Evolutionary conservation across 768 basidiomycete genomes (phyloP).

Genomic region (Lactifluus volemus): DNA sequence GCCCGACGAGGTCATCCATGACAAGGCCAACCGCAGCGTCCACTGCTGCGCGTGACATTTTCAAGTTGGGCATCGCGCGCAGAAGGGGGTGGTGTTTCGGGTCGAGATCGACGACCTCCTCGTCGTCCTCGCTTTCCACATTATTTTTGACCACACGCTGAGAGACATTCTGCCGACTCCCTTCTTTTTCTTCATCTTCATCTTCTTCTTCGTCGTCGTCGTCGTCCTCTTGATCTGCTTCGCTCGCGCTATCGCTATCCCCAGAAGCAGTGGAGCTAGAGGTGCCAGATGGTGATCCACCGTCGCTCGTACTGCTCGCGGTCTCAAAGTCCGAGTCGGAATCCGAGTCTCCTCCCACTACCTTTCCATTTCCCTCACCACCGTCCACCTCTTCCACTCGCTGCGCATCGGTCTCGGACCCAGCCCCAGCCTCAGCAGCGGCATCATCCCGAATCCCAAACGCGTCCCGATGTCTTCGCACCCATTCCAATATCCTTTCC

Average conservation of each 20-base stretch:
- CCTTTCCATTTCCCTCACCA: conserved; percentile 1
- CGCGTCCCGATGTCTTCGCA: conserved; percentile 42
- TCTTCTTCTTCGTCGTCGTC: no score
- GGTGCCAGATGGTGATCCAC: conserved; percentile 28
- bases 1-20: conserved; percentile 13
- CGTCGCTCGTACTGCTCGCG: conserved; percentile 29
- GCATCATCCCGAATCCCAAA: conserved; percentile 37
- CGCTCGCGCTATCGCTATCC: not conserved
- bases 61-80: conserved; percentile 14
- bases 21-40: conserved; percentile 16
- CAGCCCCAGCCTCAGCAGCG: not conserved
- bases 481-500: conserved; percentile 58
- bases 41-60: conserved; percentile 17
- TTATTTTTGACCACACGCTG: conserved; percentile 9
- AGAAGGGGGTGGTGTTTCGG: conserved; percentile 38
- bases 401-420: not conserved
- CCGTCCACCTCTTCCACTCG: conserved; percentile 2
- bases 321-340: conserved; percentile 14
- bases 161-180: conserved; percentile 3
- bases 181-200: conserved; percentile 25
- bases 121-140: conserved; percentile 29
- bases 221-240: not conserved
- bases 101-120: conserved; percentile 40
- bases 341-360: conserved; percentile 19
- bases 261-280: not conserved